Conservation (phyloP, 164 flowering plant genomes). For the Berberis vulgaris region DNA sequence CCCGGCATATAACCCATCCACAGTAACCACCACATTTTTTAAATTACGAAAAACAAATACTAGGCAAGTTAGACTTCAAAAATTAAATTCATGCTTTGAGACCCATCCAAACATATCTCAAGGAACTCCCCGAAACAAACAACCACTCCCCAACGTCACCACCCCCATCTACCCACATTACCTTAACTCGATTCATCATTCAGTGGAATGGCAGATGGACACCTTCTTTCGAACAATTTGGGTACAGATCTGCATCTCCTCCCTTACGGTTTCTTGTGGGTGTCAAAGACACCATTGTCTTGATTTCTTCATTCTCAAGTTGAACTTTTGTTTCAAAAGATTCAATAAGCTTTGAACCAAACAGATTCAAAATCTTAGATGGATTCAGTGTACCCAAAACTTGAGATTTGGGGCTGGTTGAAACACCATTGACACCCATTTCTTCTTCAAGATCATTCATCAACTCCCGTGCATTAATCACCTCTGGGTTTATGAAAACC, state of each 20-base stretch:
- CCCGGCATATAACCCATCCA: too few relatives aligned
- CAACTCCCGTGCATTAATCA: slow-evolving; percentile 84
- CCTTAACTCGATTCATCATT: too few relatives aligned
- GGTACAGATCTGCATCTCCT: slow-evolving; percentile 28
- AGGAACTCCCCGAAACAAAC: too few relatives aligned
- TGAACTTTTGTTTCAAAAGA: slow-evolving; percentile 50
- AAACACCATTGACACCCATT: slow-evolving; percentile 5
- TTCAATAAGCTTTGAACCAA: slow-evolving; percentile 68
- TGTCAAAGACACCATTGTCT: slow-evolving; percentile 38
- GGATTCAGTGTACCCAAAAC: not conserved
- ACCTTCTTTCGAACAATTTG: slow-evolving; percentile 32
- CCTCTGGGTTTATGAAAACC: slow-evolving; percentile 33
- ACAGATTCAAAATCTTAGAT: slow-evolving; percentile 18
- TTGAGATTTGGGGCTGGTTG: not conserved
- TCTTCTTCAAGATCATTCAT: slow-evolving; percentile 82
- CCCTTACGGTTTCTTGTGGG: slow-evolving; percentile 16
- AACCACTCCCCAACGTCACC: too few relatives aligned
- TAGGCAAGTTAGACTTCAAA: too few relatives aligned
- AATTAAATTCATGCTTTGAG: too few relatives aligned
- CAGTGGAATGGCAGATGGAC: slow-evolving; percentile 45
- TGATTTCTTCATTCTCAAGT: slow-evolving; percentile 53
- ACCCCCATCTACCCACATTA: too few relatives aligned
- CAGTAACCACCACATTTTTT: too few relatives aligned
- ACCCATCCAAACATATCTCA: too few relatives aligned
- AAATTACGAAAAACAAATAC: too few relatives aligned